These are phyloP conservation scores for Akanthomyces dipterigenus DNA, from an alignment of 2,329 filamentous ascomycete species.

Conservation along the genomic window DNA sequence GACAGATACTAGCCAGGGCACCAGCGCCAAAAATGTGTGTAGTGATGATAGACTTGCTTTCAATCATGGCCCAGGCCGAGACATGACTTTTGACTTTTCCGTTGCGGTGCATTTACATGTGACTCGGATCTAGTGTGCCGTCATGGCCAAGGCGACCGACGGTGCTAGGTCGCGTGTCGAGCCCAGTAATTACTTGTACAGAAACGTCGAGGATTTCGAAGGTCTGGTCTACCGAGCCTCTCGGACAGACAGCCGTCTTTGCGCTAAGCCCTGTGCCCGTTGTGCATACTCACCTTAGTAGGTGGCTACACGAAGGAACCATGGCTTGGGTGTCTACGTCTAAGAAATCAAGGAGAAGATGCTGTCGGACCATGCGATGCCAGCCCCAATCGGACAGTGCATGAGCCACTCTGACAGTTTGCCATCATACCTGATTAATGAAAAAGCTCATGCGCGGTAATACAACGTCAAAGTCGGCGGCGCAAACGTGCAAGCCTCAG, in stretches of 20 bases:
- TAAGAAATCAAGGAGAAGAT: no score
- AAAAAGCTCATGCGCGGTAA: background rate
- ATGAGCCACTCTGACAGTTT: background rate
- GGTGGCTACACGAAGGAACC: no score
- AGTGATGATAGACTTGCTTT: constrained; percentile 2
- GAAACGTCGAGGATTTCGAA: background rate
- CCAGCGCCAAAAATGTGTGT: background rate
- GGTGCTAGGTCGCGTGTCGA: background rate
- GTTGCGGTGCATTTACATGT: background rate
- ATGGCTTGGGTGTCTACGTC: no score
- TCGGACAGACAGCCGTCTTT: no score
- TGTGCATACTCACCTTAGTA: no score
- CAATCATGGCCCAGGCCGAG: background rate
- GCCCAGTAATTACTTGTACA: background rate
- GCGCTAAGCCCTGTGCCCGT: background rate
- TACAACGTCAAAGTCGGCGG: background rate
- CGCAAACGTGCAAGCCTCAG: no score
- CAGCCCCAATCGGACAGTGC: background rate
- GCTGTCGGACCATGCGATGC: background rate
- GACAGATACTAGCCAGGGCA: background rate
- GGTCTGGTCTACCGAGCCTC: background rate
- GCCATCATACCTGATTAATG: background rate
- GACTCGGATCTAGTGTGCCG: background rate
- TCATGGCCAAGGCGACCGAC: background rate
- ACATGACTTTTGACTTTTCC: background rate